Percentiles rank a stretch among this genome's conserved stretches.
Conservation (phyloP, 306 rosid genomes). For the Cucurbita moschata region DNA sequence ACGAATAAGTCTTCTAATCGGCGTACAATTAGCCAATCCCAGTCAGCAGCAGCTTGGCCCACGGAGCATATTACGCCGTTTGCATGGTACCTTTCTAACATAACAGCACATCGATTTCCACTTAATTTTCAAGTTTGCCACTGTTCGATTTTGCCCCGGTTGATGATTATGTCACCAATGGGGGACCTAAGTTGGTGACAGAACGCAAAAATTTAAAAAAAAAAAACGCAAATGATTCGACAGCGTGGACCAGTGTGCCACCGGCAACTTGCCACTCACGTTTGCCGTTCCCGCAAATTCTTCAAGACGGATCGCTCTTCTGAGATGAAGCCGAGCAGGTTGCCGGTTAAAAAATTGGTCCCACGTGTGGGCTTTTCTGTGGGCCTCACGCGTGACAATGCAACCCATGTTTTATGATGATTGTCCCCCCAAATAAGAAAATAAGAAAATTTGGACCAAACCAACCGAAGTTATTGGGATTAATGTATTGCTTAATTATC, state of each 20-base stretch:
- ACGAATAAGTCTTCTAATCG: not conserved
- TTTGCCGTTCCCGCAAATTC: not conserved
- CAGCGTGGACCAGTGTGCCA: not conserved
- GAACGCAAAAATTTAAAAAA: not conserved
- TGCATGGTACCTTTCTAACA: not conserved
- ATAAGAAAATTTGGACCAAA: not conserved
- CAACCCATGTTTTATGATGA: not conserved
- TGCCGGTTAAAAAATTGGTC: not conserved
- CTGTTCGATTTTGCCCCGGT: not conserved
- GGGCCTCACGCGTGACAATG: slow-evolving; percentile 5
- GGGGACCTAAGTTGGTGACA: slow-evolving; percentile 3
- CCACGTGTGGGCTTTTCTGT: not conserved
- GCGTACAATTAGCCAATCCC: not conserved
- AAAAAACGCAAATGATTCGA: not conserved
- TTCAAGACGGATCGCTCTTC: not conserved
- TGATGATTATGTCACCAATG: not conserved
- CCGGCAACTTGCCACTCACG: not conserved
- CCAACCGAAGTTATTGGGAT: not conserved
- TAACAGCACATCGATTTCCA: not conserved
- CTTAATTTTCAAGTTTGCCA: not conserved
- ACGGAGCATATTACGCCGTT: not conserved
- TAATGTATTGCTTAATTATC: not conserved
- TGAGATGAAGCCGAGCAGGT: not conserved
- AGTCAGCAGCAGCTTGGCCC: not conserved
- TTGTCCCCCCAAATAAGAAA: not conserved